Evolutionary conservation across 2,329 filamentous ascomycete genomes (phyloP), one percentile per base, ranked within the genome.

Genomic region (Colletotrichum sp.): DNA sequence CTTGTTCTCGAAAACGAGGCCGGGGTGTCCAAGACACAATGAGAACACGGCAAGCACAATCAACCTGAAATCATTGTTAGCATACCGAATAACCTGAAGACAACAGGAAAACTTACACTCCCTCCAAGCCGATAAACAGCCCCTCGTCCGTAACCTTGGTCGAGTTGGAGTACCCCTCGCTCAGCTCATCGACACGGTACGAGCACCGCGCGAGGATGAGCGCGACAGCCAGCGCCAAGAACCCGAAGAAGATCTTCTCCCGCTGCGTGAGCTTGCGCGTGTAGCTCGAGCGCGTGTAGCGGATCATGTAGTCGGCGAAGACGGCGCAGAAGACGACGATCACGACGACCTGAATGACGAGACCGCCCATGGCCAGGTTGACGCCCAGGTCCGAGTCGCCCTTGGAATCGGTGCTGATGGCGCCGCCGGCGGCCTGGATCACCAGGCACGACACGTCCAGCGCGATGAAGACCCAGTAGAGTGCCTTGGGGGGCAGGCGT

Each of bases 101-200:
- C 21, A 30, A 13, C 16, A 63, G 24, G 28, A 7, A 15, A 72
- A 68, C 77, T 66, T 80, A 87, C 85, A 85, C 84, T 82, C 88
- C 89, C 83, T 92, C 90, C 1, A 92, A 84, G 0, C 83, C 88
- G 76, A 91, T 90, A 76, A 92, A 92, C 4, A 89, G 80, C 0
- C 81, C 82, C 80, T 92, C 83, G 55, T 91, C 80, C 6, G 84
- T 84, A 55, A 93, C 90, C 71, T 93, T 82, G 8, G 85, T 81
- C 0, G 91, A 92, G 30, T 82, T 55, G 1, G 7, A 80, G 85
- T 92, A 94, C 2, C 93, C 93, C 52, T 92, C 85, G 76, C 89
- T 90, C 76, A 94, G 82, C 83, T 95, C 93, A 12, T 91, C 91
- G 57, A 93, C 91, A 70, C 93, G 88, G 81, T 92, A 94, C 12